These are phyloP conservation scores for Ramularia endophylla DNA, from an alignment of 2,329 filamentous ascomycete species.

Conservation along the genomic window DNA sequence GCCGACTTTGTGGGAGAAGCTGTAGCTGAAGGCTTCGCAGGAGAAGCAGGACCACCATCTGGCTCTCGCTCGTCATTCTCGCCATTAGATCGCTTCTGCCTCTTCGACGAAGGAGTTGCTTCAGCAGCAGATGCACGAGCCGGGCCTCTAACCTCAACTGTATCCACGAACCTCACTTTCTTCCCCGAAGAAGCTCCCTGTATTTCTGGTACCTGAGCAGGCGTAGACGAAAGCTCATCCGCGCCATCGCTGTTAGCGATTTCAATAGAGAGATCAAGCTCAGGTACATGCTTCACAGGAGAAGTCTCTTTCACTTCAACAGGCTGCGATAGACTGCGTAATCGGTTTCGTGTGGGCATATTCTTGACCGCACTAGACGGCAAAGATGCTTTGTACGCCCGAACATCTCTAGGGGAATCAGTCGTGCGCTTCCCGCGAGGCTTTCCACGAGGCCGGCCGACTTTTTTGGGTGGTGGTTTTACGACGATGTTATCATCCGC, in stretches of 20 bases:
- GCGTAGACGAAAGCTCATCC: not conserved
- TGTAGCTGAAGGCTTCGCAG: not conserved
- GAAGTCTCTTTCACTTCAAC: not conserved
- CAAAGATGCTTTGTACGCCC: not conserved
- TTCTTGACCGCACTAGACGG: not conserved
- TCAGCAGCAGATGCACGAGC: not conserved
- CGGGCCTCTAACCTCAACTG: constrained; percentile 2
- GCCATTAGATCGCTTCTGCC: not conserved
- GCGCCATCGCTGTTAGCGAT: constrained; percentile 1
- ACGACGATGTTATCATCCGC: too few relatives aligned
- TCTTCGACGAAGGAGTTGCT: constrained; percentile 3
- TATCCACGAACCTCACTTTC: constrained; percentile 1
- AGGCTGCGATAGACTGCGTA: not conserved
- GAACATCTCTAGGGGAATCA: not conserved
- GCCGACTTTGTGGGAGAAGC: not conserved
- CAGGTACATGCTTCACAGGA: not conserved
- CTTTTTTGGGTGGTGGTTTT: too few relatives aligned
- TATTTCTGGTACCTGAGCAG: not conserved
- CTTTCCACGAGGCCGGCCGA: too few relatives aligned
- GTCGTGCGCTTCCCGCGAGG: not conserved
- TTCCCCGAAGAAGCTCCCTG: not conserved
- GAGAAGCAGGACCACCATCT: too few relatives aligned
- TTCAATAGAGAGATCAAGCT: not conserved
- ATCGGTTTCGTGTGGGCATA: not conserved
- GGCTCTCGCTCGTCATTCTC: too few relatives aligned